These are phyloP conservation scores for Boechera retrofracta DNA, from an alignment of 345 rosid genomes.

Conservation along the genomic window DNA sequence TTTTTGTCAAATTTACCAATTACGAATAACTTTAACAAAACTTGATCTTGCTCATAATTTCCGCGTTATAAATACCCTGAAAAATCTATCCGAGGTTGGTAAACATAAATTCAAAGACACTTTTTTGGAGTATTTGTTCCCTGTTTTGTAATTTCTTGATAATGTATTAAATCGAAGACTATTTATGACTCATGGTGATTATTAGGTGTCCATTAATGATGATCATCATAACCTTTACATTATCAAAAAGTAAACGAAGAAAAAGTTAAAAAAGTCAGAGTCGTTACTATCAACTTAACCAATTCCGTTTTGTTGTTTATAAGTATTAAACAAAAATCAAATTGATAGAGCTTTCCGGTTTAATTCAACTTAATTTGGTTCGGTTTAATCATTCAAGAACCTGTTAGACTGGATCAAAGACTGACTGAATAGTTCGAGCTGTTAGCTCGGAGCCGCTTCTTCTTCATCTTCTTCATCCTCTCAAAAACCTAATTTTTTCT, in stretches of 20 bases:
- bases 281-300: constrained; percentile 31
- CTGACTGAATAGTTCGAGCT: constrained; percentile 3
- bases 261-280: constrained; percentile 29
- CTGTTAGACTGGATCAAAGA: constrained; percentile 18
- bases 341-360: constrained; percentile 13
- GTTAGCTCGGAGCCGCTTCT: constrained; percentile 7
- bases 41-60: background rate
- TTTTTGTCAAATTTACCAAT: background rate
- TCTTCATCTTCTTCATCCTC: background rate
- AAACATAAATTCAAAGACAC: background rate
- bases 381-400: constrained; percentile 27
- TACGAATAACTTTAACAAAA: background rate
- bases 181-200: constrained; percentile 7
- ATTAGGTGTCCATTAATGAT: constrained; percentile 1
- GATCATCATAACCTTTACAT: constrained; percentile 18
- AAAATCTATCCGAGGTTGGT: background rate
- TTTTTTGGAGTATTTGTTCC: background rate
- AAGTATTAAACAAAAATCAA: background rate
- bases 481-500: background rate
- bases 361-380: background rate
- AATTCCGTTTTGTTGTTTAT: constrained; percentile 21
- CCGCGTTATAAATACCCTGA: background rate
- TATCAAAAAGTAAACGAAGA: constrained; percentile 37
- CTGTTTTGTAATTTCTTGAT: background rate
- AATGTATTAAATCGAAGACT: background rate